Evolutionary conservation across 805 yeast species (phyloP).

Genomic region (Candida golubevii): DNA sequence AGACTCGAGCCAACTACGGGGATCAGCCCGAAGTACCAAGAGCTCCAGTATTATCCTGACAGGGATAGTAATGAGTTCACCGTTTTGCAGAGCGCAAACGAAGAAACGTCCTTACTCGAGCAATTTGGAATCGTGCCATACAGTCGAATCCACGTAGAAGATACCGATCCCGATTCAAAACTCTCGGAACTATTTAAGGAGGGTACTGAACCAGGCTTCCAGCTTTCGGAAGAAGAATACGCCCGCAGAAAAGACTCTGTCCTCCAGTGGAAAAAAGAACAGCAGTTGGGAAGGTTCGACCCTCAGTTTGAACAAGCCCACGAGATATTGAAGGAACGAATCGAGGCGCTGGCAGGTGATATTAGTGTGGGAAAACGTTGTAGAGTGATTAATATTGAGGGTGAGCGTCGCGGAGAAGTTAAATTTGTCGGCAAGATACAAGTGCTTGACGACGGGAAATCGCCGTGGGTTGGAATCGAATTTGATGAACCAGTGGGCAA

Average conservation of each 20-base stretch:
- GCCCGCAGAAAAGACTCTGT: conserved; percentile 58
- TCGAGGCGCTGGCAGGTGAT: conserved; percentile 11
- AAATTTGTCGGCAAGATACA: conserved; percentile 65
- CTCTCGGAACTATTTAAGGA: conserved; percentile 35
- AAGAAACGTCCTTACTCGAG: conserved; percentile 17
- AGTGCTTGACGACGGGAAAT: conserved; percentile 48
- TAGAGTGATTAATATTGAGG: conserved; percentile 39
- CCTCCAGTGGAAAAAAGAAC: conserved; percentile 67
- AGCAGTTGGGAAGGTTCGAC: conserved; percentile 69
- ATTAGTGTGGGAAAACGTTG: conserved; percentile 53
- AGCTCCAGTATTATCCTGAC: conserved; percentile 42
- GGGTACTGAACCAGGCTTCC: conserved; percentile 31
- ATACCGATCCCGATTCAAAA: conserved; percentile 49
- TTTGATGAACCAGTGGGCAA: conserved; percentile 85
- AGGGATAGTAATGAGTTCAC: conserved; percentile 34
- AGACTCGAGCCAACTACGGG: conserved; percentile 72
- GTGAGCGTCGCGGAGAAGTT: conserved; percentile 66
- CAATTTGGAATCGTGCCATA: conserved; percentile 31
- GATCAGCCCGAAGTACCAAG: conserved; percentile 55
- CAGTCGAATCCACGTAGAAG: conserved; percentile 55
- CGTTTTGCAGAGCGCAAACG: conserved; percentile 22
- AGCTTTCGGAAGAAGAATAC: conserved; percentile 59
- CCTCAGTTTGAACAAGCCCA: conserved; percentile 41
- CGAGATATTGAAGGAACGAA: conserved; percentile 20
- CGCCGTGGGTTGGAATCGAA: conserved; percentile 77